These are phyloP conservation scores for Pelagophyceae sp. DNA, from an alignment of 352 stramenopile genomes.

Conservation along the genomic window DNA sequence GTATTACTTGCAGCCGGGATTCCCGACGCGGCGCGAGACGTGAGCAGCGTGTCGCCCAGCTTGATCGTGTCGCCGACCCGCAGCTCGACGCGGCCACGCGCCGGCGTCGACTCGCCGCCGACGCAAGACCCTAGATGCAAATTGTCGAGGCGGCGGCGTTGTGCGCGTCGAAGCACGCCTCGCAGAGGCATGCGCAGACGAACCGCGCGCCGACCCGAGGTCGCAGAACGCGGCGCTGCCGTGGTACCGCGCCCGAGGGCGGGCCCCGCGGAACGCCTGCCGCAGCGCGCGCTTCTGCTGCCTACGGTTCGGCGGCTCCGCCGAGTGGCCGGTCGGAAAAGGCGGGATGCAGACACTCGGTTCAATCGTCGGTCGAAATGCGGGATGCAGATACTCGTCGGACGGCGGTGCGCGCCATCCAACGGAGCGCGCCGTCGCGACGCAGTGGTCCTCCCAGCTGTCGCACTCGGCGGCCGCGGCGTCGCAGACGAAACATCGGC, in stretches of 20 bases:
- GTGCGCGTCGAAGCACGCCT: not conserved
- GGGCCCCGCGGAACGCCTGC: too few species aligned
- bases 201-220: not conserved
- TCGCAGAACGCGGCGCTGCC: not conserved
- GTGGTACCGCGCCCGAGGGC: too few species aligned
- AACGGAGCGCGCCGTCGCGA: not conserved
- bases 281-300: too few species aligned
- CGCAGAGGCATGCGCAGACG: not conserved
- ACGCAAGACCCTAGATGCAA: too few species aligned
- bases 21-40: not conserved
- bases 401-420: too few species aligned
- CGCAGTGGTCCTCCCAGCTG: not conserved
- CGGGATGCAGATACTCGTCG: too few species aligned
- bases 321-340: not conserved
- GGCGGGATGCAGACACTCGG: not conserved
- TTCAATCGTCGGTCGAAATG: not conserved
- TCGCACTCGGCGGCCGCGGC: not conserved
- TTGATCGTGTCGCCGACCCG: not conserved
- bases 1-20: not conserved
- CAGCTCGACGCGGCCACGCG: not conserved
- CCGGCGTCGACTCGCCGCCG: not conserved
- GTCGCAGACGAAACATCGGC: not conserved
- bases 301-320: not conserved
- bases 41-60: not conserved
- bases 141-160: too few species aligned